Evolutionary conservation across 306 rosid species (phyloP), one percentile per base, ranked within the genome.

Genomic region (Cucurbita argyrosperma): DNA sequence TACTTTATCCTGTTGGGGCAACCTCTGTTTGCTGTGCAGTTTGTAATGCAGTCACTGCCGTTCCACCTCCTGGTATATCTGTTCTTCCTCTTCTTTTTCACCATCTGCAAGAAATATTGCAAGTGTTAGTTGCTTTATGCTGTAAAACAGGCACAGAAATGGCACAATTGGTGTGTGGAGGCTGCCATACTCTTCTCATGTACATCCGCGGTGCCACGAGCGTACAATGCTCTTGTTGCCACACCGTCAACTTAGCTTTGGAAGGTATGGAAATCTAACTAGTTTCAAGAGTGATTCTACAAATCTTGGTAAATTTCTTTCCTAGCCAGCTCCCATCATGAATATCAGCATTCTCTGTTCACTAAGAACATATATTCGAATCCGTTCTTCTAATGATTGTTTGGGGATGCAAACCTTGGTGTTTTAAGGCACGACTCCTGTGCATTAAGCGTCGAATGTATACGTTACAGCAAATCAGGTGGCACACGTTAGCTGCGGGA

Each of bases 161-260:
- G 99, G 99, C 99, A n/a, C 99, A 94, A 84, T 82, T 94, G 82
- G 90, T 94, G 40, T 94, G 99, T 50, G 96, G 91, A 80, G 97
- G 96, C 72, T 91, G 99, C 92, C 99, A 91, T 76, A 95, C 97
- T 71, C 80, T 95, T 57, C 99, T 95, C 65, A 95, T 95, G 99
- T 95, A 91, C 85, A 89, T 95, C 43, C 92, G 96, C 0, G 97
- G 99, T 47, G 99, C 97, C 5, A 91, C 99, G 14, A 95, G 97
- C 16, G 99, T 95, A 1, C 96, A 95, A 81, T 95, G 99, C 76
- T 95, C 99, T 72, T 95, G 99, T 83, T 95, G 99, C 76, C 96
- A 95, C 88, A 95, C 97, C 0, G 97, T 91, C 69, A 91, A 95
- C 85, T 89, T 95, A 75, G 99, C 99, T 38, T 53, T 95, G 77